Evolutionary conservation across 1,284 basidiomycete genomes (phyloP), one percentile per base, ranked within the genome.

Genomic region (Lignosus rhinocerotis): DNA sequence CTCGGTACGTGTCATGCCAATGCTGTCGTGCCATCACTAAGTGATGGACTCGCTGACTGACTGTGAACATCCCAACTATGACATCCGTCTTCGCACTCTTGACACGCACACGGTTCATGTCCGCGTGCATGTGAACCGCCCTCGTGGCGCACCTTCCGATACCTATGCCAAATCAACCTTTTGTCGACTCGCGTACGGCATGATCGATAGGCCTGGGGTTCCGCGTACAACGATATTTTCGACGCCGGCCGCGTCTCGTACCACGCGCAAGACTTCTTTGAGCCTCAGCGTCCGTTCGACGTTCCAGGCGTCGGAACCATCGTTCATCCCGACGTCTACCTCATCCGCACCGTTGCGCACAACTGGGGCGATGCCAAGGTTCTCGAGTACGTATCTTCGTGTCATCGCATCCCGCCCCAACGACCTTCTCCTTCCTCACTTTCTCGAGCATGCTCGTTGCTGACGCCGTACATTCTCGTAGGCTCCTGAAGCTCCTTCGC

Each of bases 1-100:
- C 21, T 31, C 38, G 8, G 64, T 90, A 9, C 51, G 62, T 32
- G 25, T 2, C 25, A 25, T 25, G 25, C 25, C 25, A 25, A 25
- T 25, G 4, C 25, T 25, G 25, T 25, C 25, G 25, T 25, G 47
- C 34, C 12, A 56, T 61, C 38, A 56, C 58, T 56, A 63, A 58
- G 61, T 64, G 19, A 10, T 19, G 6, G n/a, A 8, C 1, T 36
- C 6, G n/a, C 31, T 34, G 16, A 10, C 46, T 48, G 2, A 43
- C 32, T 19, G 46, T 3, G 69, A 72, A n/a, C 8, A 11, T n/a
- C 21, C 10, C 31, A 9, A 11, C 5, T 46, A 7, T 32, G 9
- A 25, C 25, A 2, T 10, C 41, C 44, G 12, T 25, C 4, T 25
- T 31, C 34, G 3, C 17, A 30, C 34, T 30, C 30, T 10, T 36